phyloP scores from a whole-genome alignment of 108 stramenopile genomes.

The Nitzschia inconspicua region DNA sequence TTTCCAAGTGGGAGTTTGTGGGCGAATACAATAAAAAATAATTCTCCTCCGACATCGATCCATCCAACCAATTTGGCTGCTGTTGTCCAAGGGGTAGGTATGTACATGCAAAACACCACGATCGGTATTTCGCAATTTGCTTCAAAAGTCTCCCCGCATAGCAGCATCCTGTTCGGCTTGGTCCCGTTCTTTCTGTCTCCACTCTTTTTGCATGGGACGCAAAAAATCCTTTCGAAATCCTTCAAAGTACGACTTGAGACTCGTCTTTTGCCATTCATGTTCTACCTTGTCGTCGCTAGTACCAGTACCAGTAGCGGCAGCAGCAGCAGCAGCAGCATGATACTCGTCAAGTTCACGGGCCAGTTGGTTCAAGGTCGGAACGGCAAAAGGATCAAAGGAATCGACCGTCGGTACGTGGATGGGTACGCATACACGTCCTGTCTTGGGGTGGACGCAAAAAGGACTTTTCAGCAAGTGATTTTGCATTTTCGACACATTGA shows the following conservation, averaged over 20 bases:
- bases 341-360: slow-evolving; percentile 68
- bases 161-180: slow-evolving; percentile 76
- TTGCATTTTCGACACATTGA: slow-evolving; percentile 97
- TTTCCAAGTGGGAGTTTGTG: no score
- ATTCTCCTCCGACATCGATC: no score
- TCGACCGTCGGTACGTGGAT: slow-evolving; percentile 62
- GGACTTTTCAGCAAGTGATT: slow-evolving; percentile 99
- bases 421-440: slow-evolving; percentile 98
- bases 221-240: slow-evolving; percentile 77
- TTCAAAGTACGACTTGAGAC: slow-evolving; percentile 69
- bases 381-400: slow-evolving; percentile 84
- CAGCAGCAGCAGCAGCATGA: slow-evolving; percentile 13
- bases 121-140: background rate
- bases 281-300: background rate
- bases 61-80: background rate
- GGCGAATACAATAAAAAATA: no score
- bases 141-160: slow-evolving; percentile 80
- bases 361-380: slow-evolving; percentile 79
- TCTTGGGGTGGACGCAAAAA: slow-evolving; percentile 99
- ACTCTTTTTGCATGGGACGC: slow-evolving; percentile 75
- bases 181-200: slow-evolving; percentile 49
- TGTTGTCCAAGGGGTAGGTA: background rate
- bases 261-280: slow-evolving; percentile 83
- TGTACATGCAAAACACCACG: background rate
- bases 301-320: slow-evolving; percentile 1